Evolutionary conservation across 2,329 filamentous ascomycete genomes (phyloP), one percentile per base, ranked within the genome.

Genomic region (Aspergillus tanneri): DNA sequence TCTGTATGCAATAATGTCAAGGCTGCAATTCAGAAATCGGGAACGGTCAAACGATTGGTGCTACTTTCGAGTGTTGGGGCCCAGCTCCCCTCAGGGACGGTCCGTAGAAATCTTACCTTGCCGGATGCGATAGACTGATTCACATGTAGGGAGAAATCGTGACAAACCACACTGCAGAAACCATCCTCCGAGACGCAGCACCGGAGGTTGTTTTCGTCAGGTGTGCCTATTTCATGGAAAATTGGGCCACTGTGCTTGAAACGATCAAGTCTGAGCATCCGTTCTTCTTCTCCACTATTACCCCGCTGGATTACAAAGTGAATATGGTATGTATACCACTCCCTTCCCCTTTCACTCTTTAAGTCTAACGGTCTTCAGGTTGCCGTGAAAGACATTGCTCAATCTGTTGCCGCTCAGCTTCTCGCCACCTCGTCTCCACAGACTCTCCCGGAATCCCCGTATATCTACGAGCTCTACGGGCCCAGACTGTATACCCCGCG

Each of bases 211-310:
- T 53, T 4, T 39, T 57, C 25, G 41, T 52, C 9, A 39, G 54
- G 28, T 53, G 52, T 19, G 37, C 49, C 4, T 57, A 53, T 36
- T 51, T 57, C 22, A 57, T 57, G 52, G 54, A 57, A 22, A 55
- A 55, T 14, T 57, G 54, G 54, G 47, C 44, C 4, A 14, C 39
- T 1, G 35, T 16, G 2, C 18, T 53, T 4, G 10, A 23, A 9
- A 46, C 49, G 1, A 44, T 53, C 2, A 42, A 34, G 18, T 36
- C 34, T 3, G 28, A 52, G 19, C 6, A 36, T 3, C 47, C 54
- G 32, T 47, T 44, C 27, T 45, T 55, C 2, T 39, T 39, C 23
- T 51, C 54, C 3, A 34, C 21, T 2, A 49, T 57, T 18, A 52
- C 47, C 4, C 52, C 54, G 5, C 14, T 46, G 14, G 52, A 53